phyloP scores from a whole-genome alignment of 345 rosid species.

The Capsella bursapastoris region DNA sequence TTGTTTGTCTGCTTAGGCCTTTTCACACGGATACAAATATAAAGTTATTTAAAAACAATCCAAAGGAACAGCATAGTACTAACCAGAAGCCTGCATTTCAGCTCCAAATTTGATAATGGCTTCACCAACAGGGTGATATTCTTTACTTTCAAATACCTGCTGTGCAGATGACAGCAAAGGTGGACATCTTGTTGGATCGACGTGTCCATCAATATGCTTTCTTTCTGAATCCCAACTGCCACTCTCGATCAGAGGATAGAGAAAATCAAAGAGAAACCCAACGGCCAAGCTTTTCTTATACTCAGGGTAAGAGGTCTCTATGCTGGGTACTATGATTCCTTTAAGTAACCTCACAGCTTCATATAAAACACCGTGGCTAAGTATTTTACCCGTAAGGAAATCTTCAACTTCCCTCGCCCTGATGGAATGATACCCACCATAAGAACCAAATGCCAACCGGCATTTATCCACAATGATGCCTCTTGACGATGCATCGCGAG shows the following conservation, averaged over 20 bases:
- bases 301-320: slow-evolving; percentile 53
- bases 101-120: slow-evolving; percentile 71
- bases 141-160: slow-evolving; percentile 60
- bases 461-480: slow-evolving; percentile 55
- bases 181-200: slow-evolving; percentile 39
- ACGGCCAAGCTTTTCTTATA: slow-evolving; percentile 80
- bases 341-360: slow-evolving; percentile 63
- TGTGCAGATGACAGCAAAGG: slow-evolving; percentile 61
- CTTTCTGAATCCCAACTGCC: slow-evolving; percentile 20
- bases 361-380: slow-evolving; percentile 52
- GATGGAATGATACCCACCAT: slow-evolving; percentile 73
- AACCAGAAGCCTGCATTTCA: slow-evolving; percentile 85
- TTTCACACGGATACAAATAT: slow-evolving; percentile 1
- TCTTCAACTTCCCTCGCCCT: slow-evolving; percentile 71
- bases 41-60: neutral
- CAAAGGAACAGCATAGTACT: slow-evolving; percentile 35
- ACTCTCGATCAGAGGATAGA: slow-evolving; percentile 54
- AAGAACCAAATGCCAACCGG: slow-evolving; percentile 76
- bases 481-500: slow-evolving; percentile 44
- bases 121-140: slow-evolving; percentile 72
- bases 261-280: slow-evolving; percentile 75
- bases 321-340: slow-evolving; percentile 59
- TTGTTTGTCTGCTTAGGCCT: slow-evolving; percentile 9
- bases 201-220: slow-evolving; percentile 49
- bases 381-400: slow-evolving; percentile 59